Evolutionary conservation across 2,329 filamentous ascomycete genomes (phyloP), one percentile per base, ranked within the genome.

Genomic region (Nakataea oryzae): DNA sequence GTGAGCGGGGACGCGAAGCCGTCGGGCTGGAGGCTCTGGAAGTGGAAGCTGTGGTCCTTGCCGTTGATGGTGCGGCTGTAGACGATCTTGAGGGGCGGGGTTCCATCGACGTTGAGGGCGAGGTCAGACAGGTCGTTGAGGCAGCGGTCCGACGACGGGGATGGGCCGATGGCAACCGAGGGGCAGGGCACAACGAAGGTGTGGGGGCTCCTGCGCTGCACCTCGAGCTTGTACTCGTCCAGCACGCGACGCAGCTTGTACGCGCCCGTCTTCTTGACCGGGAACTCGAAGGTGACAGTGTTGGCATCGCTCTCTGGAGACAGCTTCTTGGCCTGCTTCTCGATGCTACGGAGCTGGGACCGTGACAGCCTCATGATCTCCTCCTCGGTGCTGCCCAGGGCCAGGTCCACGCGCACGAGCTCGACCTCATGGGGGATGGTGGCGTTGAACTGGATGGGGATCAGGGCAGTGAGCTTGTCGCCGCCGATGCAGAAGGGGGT

Each of bases 401-500:
- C 88, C 41, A 97, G 81, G 71, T 97, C 93, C 67, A 91, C 85
- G 56, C 93, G 90, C 56, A 93, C 73, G n/a, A 99, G 78, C 73
- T 99, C 93, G 64, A 99, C 91, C 63, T 90, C 83, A 66, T 92
- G 87, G 0, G 95, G 96, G 41, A 89, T 85, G 6, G 93, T 97
- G 65, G 96, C 90, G 74, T 99, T 99, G 77, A 99, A 93, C 70
- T 87, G 89, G 57, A 99, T 90, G 1, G 93, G 95, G 32, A 99
- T 78, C 60, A 83, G 79, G 54, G 87, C 83, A 11, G 82, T 78
- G 32, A 81, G 80, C 63, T 81, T 85, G 27, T 83, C 78, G 56
- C 80, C 78, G 63, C 88, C 87, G 58, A 99, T 76, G 74, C 95
- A 99, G 74, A 95, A 95, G 0, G 92, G 83, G n/a, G 81, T 77